Evolutionary conservation across 2,329 filamentous ascomycete species (phyloP).

Genomic region (Acrodontium crateriforme): DNA sequence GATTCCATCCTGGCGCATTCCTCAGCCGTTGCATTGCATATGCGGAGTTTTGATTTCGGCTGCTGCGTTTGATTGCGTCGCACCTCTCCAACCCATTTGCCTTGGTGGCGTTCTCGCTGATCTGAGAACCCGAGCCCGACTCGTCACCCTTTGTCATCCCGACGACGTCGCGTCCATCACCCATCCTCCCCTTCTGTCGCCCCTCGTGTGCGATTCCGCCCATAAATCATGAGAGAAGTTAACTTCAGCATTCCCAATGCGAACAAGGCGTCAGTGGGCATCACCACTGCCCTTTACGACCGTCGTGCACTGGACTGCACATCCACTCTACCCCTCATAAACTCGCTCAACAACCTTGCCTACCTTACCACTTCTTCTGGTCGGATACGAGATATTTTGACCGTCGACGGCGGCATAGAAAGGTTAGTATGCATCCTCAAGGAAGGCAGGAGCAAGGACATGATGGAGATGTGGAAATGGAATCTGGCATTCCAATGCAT

Average conservation of each 20-base stretch:
- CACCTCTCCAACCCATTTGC: too few relatives aligned
- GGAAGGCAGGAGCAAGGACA: conserved; percentile 87
- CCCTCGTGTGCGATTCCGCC: conserved; percentile 9
- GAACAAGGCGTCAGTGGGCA: conserved; percentile 98
- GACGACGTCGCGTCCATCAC: too few relatives aligned
- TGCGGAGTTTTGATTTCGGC: too few relatives aligned
- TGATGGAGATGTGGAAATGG: conserved; percentile 99
- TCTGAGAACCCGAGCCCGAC: too few relatives aligned
- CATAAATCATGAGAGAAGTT: conserved; percentile 97
- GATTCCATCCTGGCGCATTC: too few relatives aligned
- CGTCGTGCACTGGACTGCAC: conserved; percentile 95
- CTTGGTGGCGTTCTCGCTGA: too few relatives aligned
- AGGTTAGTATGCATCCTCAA: conserved; percentile 94
- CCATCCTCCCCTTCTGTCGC: conserved; percentile 2
- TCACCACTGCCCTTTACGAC: conserved; percentile 96
- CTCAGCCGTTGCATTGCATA: too few relatives aligned
- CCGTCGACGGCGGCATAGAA: conserved; percentile 96
- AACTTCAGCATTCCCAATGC: conserved; percentile 99
- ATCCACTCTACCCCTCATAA: conserved; percentile 92
- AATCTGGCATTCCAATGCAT: conserved; percentile 98
- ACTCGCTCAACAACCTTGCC: conserved; percentile 95
- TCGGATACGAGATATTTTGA: conserved; percentile 92
- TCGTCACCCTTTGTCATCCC: too few relatives aligned
- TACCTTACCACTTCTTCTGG: conserved; percentile 97
- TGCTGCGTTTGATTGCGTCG: too few relatives aligned